phyloP scores from a whole-genome alignment of 2,329 filamentous ascomycete genomes.

The Corynespora cassiicola region DNA sequence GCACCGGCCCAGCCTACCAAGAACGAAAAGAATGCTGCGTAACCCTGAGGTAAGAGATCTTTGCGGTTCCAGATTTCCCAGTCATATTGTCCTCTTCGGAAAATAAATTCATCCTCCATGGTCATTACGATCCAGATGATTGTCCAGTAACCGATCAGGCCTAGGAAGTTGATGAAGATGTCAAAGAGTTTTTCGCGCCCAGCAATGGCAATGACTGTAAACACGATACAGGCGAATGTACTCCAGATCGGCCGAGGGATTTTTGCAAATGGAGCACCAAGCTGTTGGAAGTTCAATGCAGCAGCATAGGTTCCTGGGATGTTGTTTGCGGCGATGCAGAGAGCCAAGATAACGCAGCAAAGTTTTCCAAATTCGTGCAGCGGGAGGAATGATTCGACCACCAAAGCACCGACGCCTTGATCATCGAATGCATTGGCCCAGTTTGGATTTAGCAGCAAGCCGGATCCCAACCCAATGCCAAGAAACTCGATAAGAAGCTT shows the following conservation, averaged over 20 bases:
- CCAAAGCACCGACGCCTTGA: constrained; percentile 64
- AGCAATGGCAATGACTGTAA: constrained; percentile 69
- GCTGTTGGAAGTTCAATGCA: constrained; percentile 69
- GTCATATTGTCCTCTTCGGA: constrained; percentile 22
- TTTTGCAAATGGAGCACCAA: constrained; percentile 63
- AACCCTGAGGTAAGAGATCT: constrained; percentile 24
- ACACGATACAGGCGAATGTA: constrained; percentile 58
- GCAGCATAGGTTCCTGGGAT: constrained; percentile 73
- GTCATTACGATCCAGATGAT: constrained; percentile 32
- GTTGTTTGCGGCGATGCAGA: constrained; percentile 74
- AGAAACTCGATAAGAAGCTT: constrained; percentile 66
- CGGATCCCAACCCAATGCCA: constrained; percentile 67
- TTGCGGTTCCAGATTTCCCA: constrained; percentile 31
- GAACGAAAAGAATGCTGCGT: constrained; percentile 27
- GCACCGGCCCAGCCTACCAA: constrained; percentile 28
- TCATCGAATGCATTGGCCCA: constrained; percentile 63
- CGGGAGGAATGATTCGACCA: constrained; percentile 64
- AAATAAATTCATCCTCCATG: constrained; percentile 27
- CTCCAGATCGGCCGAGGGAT: constrained; percentile 74
- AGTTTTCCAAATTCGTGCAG: constrained; percentile 74
- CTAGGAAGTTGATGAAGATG: constrained; percentile 68
- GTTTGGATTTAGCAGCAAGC: constrained; percentile 56
- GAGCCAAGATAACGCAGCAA: constrained; percentile 70
- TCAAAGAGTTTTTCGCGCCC: constrained; percentile 64
- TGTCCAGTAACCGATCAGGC: constrained; percentile 40